phyloP scores from a whole-genome alignment of 164 flowering plant genomes.

The Macadamia integrifolia region DNA sequence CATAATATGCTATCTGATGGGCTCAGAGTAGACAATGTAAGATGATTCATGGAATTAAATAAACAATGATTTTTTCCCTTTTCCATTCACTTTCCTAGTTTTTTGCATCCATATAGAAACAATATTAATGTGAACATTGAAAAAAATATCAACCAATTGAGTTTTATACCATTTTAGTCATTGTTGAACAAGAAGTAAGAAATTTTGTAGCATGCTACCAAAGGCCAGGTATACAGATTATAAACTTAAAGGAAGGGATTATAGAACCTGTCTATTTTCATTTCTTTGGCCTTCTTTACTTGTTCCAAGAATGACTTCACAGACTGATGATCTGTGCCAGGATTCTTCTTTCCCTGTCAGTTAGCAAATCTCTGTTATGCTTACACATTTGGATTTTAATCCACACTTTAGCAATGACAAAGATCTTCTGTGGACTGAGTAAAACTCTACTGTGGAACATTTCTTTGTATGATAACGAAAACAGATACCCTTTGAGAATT shows the following conservation, averaged over 20 bases:
- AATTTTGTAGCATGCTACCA: neutral
- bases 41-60: neutral
- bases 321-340: slow-evolving; percentile 67
- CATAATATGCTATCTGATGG: neutral
- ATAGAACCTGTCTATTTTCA: slow-evolving; percentile 77
- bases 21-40: neutral
- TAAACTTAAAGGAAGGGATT: neutral
- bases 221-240: neutral
- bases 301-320: slow-evolving; percentile 59
- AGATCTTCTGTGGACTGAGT: neutral
- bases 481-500: neutral
- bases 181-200: no score
- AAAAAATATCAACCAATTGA: no score
- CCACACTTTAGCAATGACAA: neutral
- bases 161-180: no score
- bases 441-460: no score
- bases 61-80: neutral
- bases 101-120: no score
- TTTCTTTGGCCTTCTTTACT: slow-evolving; percentile 74
- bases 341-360: slow-evolving; percentile 89
- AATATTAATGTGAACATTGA: no score
- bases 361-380: neutral
- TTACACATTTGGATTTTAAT: neutral
- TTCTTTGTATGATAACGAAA: neutral
- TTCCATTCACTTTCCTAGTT: neutral